Percentiles rank a stretch among this genome's conserved stretches.
phyloP scores from a whole-genome alignment of 129 eudicot genomes.

The Tagetes patula region DNA sequence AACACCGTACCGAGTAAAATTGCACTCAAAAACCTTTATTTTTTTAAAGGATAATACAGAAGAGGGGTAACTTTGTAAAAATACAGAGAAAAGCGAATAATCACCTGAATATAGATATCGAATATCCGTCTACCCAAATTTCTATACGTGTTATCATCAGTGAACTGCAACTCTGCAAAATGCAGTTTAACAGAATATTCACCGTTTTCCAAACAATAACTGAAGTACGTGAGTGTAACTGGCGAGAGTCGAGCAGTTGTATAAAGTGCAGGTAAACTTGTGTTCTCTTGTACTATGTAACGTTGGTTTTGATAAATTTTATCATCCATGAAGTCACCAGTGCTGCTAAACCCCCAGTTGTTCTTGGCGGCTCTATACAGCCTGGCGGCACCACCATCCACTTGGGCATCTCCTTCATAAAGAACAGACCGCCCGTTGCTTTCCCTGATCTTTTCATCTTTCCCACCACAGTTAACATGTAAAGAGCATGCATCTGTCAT shows the following conservation, averaged over 20 bases:
- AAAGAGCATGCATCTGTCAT: slow-evolving; percentile 75
- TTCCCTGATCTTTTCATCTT: slow-evolving; percentile 43
- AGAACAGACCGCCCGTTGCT: slow-evolving; percentile 35
- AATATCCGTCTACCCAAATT: slow-evolving; percentile 79
- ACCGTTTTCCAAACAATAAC: slow-evolving; percentile 83
- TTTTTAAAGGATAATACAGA: too few relatives aligned
- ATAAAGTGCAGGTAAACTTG: slow-evolving; percentile 55
- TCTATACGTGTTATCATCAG: slow-evolving; percentile 50
- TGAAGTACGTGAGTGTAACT: slow-evolving; percentile 70
- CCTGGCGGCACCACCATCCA: slow-evolving; percentile 61
- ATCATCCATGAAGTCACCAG: slow-evolving; percentile 93
- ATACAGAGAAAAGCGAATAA: too few relatives aligned
- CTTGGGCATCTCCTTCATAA: slow-evolving; percentile 72
- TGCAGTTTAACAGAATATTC: slow-evolving; percentile 65
- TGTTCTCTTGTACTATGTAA: slow-evolving; percentile 35
- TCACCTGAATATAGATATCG: slow-evolving; percentile 90
- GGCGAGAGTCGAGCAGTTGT: slow-evolving; percentile 82
- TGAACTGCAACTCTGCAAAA: slow-evolving; percentile 73
- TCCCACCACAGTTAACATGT: slow-evolving; percentile 89
- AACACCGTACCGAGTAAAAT: neutral
- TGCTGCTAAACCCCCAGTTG: slow-evolving; percentile 88
- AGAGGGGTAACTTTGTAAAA: too few relatives aligned
- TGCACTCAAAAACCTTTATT: too few relatives aligned
- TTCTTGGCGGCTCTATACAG: slow-evolving; percentile 35
- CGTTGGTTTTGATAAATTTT: slow-evolving; percentile 56